Evolutionary conservation across 2,329 filamentous ascomycete species (phyloP), one percentile per base, ranked within the genome.

Genomic region (Aspergillus spinulosporus): DNA sequence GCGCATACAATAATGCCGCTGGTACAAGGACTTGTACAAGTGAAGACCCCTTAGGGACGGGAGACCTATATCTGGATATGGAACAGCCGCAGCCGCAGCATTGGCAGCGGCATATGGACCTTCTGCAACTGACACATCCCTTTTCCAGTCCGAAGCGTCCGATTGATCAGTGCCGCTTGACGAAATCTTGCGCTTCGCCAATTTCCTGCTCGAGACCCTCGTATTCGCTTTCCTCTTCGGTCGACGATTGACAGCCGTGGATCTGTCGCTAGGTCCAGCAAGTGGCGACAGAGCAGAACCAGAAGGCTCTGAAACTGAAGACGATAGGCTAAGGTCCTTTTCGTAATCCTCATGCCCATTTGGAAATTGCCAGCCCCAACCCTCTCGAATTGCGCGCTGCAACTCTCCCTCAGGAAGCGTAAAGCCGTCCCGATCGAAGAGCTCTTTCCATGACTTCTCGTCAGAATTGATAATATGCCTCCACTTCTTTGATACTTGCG

Each of bases 291-390:
- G 46, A 52, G 58, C 47, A 52, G 54, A 49, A 31, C 53, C 40
- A 28, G 64, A 64, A 3, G 49, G 57, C 31, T 72, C 79, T n/a
- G 67, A 72, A 45, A 81, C 78, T 3, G 60, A 63, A 7, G 72
- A 49, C 75, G 79, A 59, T 70, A 80, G 74, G 72, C 89, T 90
- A 48, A 97, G 74, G 69, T 99, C 92, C 56, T 84, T 82, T 72
- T 99, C 94, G 54, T 83, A 90, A 26, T 89, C 90, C 52, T 89
- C 84, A 3, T 81, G 74, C 0, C 88, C 89, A 54, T 85, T 83
- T 0, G 92, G 90, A 68, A 93, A 90, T 71, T 99, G 94, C 92
- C 94, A 99, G 11, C 92, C 94, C 94, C 94, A 99, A 11, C 94
- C 94, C 77, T 97, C 90, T 42, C 81, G 79, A 54, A 97, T 92